Evolutionary conservation across 2,329 filamentous ascomycete genomes (phyloP).

Genomic region (Tympanopsis confertula): DNA sequence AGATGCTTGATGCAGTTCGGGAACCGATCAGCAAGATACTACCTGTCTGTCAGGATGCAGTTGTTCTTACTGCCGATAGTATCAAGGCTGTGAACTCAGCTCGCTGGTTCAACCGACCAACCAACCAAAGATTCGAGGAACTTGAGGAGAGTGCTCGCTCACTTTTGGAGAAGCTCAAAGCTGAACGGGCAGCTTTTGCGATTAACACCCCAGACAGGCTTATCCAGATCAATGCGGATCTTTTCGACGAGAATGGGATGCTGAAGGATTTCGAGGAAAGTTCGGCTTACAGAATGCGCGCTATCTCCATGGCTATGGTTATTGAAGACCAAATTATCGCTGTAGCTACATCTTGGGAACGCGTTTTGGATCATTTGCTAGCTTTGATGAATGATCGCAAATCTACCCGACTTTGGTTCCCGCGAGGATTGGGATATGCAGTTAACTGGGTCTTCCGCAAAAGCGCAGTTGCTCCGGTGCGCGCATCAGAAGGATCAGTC

Average conservation of each 20-base stretch:
- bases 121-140: neutral
- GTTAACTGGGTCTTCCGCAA: conserved; percentile 22
- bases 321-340: conserved; percentile 28
- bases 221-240: conserved; percentile 21
- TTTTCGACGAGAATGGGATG: conserved; percentile 27
- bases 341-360: conserved; percentile 15
- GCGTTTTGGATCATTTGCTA: conserved; percentile 21
- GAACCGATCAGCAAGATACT: conserved; percentile 9
- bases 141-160: conserved; percentile 11
- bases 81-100: neutral
- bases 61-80: neutral
- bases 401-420: conserved; percentile 26
- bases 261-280: conserved; percentile 14
- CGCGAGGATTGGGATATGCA: conserved; percentile 23
- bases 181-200: conserved; percentile 10
- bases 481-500: conserved; percentile 4
- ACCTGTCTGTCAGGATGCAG: neutral
- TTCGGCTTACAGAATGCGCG: conserved; percentile 17
- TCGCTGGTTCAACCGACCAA: neutral
- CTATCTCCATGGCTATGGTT: conserved; percentile 32
- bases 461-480: conserved; percentile 11
- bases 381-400: conserved; percentile 21
- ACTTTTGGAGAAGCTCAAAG: conserved; percentile 13
- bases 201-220: conserved; percentile 25
- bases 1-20: conserved; percentile 18